Evolutionary conservation across 495 filamentous ascomycete species (phyloP), one percentile per base, ranked within the genome.

Genomic region (Annulohypoxylon maeteangense): DNA sequence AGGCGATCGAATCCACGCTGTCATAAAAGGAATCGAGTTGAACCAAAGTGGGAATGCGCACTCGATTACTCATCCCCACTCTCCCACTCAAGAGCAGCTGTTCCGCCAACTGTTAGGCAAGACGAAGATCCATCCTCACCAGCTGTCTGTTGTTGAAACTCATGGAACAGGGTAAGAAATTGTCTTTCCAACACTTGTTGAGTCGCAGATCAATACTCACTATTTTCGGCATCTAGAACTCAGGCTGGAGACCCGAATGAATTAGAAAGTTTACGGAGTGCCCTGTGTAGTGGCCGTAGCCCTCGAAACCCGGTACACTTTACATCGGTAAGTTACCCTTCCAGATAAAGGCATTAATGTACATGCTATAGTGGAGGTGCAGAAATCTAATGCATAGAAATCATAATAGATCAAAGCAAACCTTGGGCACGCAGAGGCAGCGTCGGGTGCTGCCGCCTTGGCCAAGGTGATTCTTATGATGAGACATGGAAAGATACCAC

Each of bases 381-480:
- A 36, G 32, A 10, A 5, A 18, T 7, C 14, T 44, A 18, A 44
- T 16, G n/a, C 20, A 20, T 18, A 7, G 4, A 18, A 20, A 18
- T 3, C 16, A 4, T 18, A 1, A 44, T 44, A 44, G 40, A 80
- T 85, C 5, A 87, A 88, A 80, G 65, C 79, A 0, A 69, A 79
- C 3, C 61, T 87, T 8, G 86, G 86, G 27, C 86, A 88, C 65
- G 79, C 80, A 0, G 86, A 88, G 47, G 76, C 78, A 8, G 76
- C 80, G 0, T 84, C 83, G 5, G 85, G 85, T 1, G 64, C 82
- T 1, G 48, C 61, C 0, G 74, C 79, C 0, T 32, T 87, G 2
- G 76, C 85, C 34, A 87, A 87, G 59, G 54, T 80, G 0, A 47
- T 86, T 0, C 51, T 85, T 1, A 85, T 87, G 84, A 81, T 88